Conservation (phyloP, 1,139 yeast genomes). For the Blastobotrys buckinghamii region DNA sequence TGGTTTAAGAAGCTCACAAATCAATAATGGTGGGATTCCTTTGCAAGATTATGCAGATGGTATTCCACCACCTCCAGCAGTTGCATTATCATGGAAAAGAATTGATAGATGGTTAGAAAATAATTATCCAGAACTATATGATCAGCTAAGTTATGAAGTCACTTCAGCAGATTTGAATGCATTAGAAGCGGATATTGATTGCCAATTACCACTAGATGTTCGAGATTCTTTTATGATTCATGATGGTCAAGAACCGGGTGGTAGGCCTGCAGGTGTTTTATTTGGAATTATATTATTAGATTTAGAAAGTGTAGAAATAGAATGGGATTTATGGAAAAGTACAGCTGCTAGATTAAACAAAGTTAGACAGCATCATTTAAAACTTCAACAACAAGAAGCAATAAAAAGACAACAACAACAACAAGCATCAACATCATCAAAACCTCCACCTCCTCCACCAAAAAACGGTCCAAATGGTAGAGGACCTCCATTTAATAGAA, state of each 20-base stretch:
- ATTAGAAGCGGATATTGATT: constrained; percentile 63
- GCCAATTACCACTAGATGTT: constrained; percentile 64
- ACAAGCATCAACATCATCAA: constrained; percentile 2
- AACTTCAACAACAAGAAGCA: constrained; percentile 9
- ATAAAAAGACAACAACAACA: constrained; percentile 12
- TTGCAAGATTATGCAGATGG: constrained; percentile 44
- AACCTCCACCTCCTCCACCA: constrained; percentile 12
- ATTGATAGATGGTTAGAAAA: constrained; percentile 69
- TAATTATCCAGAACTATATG: constrained; percentile 74
- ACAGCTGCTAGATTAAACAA: constrained; percentile 43
- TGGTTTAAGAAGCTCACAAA: constrained; percentile 34
- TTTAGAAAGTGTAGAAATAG: constrained; percentile 64
- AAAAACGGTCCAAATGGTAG: constrained; percentile 1
- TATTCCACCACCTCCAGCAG: constrained; percentile 66
- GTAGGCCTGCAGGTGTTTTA: constrained; percentile 66
- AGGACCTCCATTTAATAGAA: constrained; percentile 8
- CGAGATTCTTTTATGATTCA: constrained; percentile 70
- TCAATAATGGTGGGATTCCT: constrained; percentile 38
- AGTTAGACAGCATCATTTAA: constrained; percentile 17
- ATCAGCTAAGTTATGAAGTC: constrained; percentile 63
- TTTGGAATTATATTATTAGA: constrained; percentile 69
- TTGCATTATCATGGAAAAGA: constrained; percentile 67
- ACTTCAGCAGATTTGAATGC: constrained; percentile 73
- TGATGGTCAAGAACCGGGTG: constrained; percentile 78
- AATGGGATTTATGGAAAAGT: constrained; percentile 66